Evolutionary conservation across 768 basidiomycete species (phyloP).

Genomic region (Cyclocybe aegerita): DNA sequence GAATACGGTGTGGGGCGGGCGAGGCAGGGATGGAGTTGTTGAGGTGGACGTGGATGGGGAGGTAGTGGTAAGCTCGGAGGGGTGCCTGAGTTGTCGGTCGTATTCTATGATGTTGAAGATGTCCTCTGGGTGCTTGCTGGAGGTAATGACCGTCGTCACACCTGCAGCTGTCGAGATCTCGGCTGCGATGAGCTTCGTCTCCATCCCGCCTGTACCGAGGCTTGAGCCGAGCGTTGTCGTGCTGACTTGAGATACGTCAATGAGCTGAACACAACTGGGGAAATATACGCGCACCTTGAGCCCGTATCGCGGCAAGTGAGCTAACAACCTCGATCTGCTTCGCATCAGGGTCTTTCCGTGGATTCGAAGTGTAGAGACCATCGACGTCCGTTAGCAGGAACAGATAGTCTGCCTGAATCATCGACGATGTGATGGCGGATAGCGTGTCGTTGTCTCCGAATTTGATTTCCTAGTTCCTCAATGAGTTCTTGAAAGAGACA

Average conservation of each 20-base stretch:
- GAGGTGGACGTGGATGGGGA: slow-evolving; percentile 13
- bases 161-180: slow-evolving; percentile 97
- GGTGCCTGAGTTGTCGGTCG: slow-evolving; percentile 44
- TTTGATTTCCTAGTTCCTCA: slow-evolving; percentile 85
- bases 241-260: slow-evolving; percentile 58
- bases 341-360: slow-evolving; percentile 84
- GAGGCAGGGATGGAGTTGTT: slow-evolving; percentile 1
- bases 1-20: slow-evolving; percentile 91
- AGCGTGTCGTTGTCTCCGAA: slow-evolving; percentile 99
- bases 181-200: slow-evolving; percentile 97
- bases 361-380: slow-evolving; percentile 93
- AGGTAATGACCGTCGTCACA: slow-evolving; percentile 87
- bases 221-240: slow-evolving; percentile 90
- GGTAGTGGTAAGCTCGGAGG: background rate
- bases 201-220: slow-evolving; percentile 98
- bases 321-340: slow-evolving; percentile 78
- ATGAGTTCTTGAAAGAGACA: background rate
- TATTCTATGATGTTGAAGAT: slow-evolving; percentile 84
- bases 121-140: slow-evolving; percentile 73
- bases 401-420: slow-evolving; percentile 97
- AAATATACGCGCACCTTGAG: slow-evolving; percentile 56
- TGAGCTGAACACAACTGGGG: background rate
- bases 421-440: slow-evolving; percentile 94
- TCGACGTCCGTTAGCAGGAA: slow-evolving; percentile 97
- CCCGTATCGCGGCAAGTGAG: slow-evolving; percentile 78